Evolutionary conservation across 2,329 filamentous ascomycete species (phyloP), one percentile per base, ranked within the genome.

Genomic region (Pleomassaria siparia): DNA sequence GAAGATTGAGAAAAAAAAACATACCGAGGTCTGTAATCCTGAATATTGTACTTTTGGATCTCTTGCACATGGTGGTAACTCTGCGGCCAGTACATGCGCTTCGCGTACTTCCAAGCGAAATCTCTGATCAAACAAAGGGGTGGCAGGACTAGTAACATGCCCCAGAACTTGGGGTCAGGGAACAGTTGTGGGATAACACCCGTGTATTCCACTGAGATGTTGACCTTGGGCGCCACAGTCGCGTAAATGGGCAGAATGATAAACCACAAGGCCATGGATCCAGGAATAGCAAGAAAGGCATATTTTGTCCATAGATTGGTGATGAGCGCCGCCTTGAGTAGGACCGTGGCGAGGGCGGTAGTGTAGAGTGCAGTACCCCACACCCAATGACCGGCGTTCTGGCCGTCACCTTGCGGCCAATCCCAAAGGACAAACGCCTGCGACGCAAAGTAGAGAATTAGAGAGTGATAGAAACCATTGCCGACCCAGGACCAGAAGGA

Each of bases 291-390:
- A 55, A 97, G 83, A 55, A 99, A 83, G 51, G 95, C 91, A 71
- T 96, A 99, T 74, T 99, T 99, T 40, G 94, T 99, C 94, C 94
- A 99, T 73, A 96, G 92, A 72, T 90, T 96, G 18, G 92, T 96
- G 56, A 97, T 89, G 50, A 99, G 80, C 1, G 90, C 91, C 3
- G 94, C 94, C 75, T 99, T 99, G 53, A 91, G 89, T 3, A 99
- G 84, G 0, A 97, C 92, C 0, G 94, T 97, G 20, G 91, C 83
- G 18, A 99, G 82, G n/a, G 90, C 90, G 6, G 94, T 86, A 1
- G 90, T 96, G 75, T 99, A 99, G 20, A 96, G 79, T n/a, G 87
- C 85, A 5, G 91, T 91, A 47, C 92, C 94, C 94, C 94, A 99
- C 3, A 97, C 89, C 94, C 94, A 99, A 70, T 97, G 94, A 1